These are phyloP conservation scores for Aspergillus chevalieri DNA, from an alignment of 2,329 filamentous ascomycete species.

Conservation along the genomic window DNA sequence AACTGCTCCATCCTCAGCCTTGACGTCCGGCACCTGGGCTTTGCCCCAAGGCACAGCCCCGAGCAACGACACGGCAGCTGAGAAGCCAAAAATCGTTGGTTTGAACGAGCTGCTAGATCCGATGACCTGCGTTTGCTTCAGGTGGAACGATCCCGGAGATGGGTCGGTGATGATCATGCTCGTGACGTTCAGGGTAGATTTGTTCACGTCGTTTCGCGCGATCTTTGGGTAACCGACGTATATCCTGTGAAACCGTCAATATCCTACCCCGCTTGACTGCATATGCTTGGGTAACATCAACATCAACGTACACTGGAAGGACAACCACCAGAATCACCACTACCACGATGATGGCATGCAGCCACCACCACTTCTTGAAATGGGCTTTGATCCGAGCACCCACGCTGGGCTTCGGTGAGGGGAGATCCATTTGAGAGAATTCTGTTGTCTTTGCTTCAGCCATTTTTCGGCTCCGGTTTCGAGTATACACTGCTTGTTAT, in stretches of 20 bases:
- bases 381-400: constrained; percentile 24
- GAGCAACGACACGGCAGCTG: constrained; percentile 45
- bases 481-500: neutral
- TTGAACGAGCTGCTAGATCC: constrained; percentile 47
- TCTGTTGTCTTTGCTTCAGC: constrained; percentile 17
- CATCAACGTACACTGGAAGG: constrained; percentile 49
- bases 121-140: constrained; percentile 46
- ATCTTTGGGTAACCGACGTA: constrained; percentile 56
- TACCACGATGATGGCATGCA: constrained; percentile 46
- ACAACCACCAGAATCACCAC: constrained; percentile 49
- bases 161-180: constrained; percentile 49
- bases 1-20: constrained; percentile 38
- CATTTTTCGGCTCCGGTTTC: constrained; percentile 4
- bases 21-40: constrained; percentile 41
- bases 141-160: constrained; percentile 41
- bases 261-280: neutral
- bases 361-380: constrained; percentile 49
- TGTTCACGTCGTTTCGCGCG: constrained; percentile 50
- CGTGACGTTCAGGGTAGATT: constrained; percentile 46
- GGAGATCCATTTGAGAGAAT: neutral
- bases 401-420: constrained; percentile 17
- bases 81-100: constrained; percentile 50
- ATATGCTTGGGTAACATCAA: neutral
- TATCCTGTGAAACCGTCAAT: constrained; percentile 35
- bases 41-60: constrained; percentile 39